Conservation (phyloP, 169 alveolate species). For the Eimeria acervulina region DNA sequence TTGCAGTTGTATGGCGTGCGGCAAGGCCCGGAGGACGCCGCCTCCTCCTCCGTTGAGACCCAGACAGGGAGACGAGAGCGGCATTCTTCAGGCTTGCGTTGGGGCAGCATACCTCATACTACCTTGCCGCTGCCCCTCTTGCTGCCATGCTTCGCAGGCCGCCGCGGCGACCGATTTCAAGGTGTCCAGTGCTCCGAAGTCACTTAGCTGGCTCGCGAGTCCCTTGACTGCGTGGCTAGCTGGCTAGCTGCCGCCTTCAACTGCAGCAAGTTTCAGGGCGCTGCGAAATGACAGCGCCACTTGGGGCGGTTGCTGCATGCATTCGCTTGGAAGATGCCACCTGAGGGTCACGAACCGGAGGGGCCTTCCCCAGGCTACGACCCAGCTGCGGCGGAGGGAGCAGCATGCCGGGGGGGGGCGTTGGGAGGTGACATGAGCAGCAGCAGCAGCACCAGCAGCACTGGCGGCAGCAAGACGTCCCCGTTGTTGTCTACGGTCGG, state of each 20-base stretch:
- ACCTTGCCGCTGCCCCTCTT: background rate
- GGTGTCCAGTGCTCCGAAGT: background rate
- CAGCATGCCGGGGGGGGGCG: background rate
- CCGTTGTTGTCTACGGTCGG: slow-evolving; percentile 38
- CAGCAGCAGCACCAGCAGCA: slow-evolving; percentile 42
- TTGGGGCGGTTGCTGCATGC: slow-evolving; percentile 27
- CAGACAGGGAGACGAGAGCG: background rate
- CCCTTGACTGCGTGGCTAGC: slow-evolving; percentile 15
- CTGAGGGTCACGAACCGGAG: slow-evolving; percentile 24
- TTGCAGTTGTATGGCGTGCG: background rate
- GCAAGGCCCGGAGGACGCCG: background rate
- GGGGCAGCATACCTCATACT: background rate
- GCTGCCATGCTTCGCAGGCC: background rate
- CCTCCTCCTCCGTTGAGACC: background rate
- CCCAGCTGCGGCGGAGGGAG: background rate
- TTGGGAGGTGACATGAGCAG: slow-evolving; percentile 40
- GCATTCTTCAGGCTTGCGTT: background rate
- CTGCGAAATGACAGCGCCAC: slow-evolving; percentile 38
- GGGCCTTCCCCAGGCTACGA: slow-evolving; percentile 13
- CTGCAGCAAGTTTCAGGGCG: background rate
- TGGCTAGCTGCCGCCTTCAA: slow-evolving; percentile 6
- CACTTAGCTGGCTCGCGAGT: background rate
- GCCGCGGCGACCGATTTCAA: background rate
- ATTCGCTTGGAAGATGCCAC: slow-evolving; percentile 16
- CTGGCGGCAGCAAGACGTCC: slow-evolving; percentile 40